phyloP scores from a whole-genome alignment of 306 rosid genomes.

The Elaeagnus macrophylla region DNA sequence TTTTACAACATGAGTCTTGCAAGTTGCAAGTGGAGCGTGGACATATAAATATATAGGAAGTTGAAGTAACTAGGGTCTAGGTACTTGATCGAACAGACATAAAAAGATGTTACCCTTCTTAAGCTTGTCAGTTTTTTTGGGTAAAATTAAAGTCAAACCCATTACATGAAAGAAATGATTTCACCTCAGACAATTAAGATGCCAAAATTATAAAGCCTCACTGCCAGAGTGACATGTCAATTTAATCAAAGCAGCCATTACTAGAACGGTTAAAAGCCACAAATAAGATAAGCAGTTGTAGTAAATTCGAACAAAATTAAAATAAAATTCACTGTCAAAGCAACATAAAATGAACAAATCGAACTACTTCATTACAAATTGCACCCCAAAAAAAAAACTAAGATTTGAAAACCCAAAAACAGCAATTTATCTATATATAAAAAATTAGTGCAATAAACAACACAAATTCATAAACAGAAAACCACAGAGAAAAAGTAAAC shows the following conservation, averaged over 20 bases:
- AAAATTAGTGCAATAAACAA: too few relatives aligned
- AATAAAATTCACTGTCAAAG: background rate
- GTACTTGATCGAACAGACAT: too few relatives aligned
- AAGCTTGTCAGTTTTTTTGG: background rate
- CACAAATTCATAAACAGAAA: background rate
- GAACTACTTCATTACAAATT: conserved; percentile 2
- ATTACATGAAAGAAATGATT: background rate
- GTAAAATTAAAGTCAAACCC: background rate
- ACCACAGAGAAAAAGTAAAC: conserved; percentile 1
- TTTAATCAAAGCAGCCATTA: too few relatives aligned
- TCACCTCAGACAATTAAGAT: background rate
- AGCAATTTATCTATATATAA: conserved; percentile 6
- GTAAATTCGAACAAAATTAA: too few relatives aligned
- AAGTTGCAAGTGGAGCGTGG: too few relatives aligned
- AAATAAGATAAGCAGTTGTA: too few relatives aligned
- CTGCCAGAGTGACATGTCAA: too few relatives aligned
- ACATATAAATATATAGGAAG: too few relatives aligned
- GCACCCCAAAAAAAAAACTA: conserved; percentile 26
- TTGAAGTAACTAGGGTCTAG: too few relatives aligned
- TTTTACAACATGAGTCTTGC: too few relatives aligned
- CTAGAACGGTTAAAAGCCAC: too few relatives aligned
- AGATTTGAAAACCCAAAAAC: conserved; percentile 35
- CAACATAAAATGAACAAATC: background rate
- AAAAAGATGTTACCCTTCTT: background rate
- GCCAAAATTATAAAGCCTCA: conserved; percentile 4